Conservation (phyloP, 805 yeast genomes). For the Saccharomycopsis guyanensis region DNA sequence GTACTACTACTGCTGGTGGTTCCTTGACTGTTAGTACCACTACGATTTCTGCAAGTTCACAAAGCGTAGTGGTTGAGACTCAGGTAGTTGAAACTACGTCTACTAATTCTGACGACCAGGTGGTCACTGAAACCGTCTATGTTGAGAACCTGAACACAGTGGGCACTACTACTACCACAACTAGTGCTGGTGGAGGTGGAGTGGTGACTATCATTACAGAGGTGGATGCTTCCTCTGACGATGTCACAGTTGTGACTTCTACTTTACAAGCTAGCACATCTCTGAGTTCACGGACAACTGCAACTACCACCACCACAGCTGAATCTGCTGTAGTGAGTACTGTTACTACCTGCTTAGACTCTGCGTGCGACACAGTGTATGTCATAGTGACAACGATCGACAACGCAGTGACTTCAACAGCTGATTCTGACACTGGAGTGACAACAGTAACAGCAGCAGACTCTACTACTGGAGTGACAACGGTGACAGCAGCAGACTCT, state of each 20-base stretch:
- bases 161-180: background rate
- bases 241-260: background rate
- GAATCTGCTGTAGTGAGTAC: background rate
- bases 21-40: background rate
- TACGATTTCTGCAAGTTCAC: background rate
- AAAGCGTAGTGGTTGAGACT: conserved; percentile 2
- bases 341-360: conserved; percentile 4
- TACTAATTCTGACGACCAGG: conserved; percentile 5
- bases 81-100: background rate
- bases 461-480: background rate
- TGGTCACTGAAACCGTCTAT: conserved; percentile 15
- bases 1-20: background rate
- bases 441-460: background rate
- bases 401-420: background rate
- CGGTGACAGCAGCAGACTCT: background rate
- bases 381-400: background rate
- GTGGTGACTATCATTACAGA: conserved; percentile 12
- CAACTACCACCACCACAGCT: background rate
- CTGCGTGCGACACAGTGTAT: conserved; percentile 8
- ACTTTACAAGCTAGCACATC: no score
- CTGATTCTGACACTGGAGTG: background rate
- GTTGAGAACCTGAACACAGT: conserved; percentile 12
- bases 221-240: background rate
- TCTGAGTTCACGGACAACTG: no score
- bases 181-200: background rate